Conservation (phyloP, 1,284 basidiomycete genomes). For the Pseudozyma pruni region DNA sequence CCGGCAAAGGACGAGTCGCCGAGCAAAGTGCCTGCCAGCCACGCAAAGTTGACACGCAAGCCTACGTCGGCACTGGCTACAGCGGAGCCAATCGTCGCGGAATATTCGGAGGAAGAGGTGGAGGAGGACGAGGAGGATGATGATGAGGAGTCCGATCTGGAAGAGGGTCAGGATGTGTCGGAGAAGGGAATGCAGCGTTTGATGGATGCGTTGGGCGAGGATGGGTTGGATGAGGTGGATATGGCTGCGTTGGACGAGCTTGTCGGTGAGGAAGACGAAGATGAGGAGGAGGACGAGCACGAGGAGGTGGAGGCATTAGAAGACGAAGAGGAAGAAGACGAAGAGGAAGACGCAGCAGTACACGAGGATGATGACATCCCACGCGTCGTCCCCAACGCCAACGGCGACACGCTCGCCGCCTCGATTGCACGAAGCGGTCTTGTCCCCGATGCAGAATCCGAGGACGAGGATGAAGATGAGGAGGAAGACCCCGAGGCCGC, state of each 20-base stretch:
- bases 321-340: constrained; percentile 26
- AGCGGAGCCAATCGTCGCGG: constrained; percentile 38
- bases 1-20: constrained; percentile 12
- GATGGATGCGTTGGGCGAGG: constrained; percentile 62
- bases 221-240: constrained; percentile 62
- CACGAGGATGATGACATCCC: constrained; percentile 36
- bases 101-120: constrained; percentile 32
- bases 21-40: constrained; percentile 35
- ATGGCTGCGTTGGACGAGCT: constrained; percentile 54
- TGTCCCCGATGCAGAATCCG: constrained; percentile 40
- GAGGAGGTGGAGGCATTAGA: constrained; percentile 32
- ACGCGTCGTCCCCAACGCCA: constrained; percentile 42
- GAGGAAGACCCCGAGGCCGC: constrained; percentile 47
- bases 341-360: constrained; percentile 12
- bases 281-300: constrained; percentile 37
- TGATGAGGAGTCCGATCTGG: constrained; percentile 50
- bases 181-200: constrained; percentile 60
- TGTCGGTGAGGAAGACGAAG: constrained; percentile 36
- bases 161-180: constrained; percentile 63
- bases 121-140: constrained; percentile 35
- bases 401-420: constrained; percentile 61
- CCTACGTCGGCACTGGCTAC: constrained; percentile 42
- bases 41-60: constrained; percentile 35
- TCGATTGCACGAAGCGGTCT: constrained; percentile 63
- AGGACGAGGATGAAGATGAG: constrained; percentile 49